A percentile compares a stretch with the other conserved stretches of the same genome.
These are phyloP conservation scores for Groenewaldozyma salmanticensis DNA, from an alignment of 805 yeast genomes.

Conservation along the genomic window DNA sequence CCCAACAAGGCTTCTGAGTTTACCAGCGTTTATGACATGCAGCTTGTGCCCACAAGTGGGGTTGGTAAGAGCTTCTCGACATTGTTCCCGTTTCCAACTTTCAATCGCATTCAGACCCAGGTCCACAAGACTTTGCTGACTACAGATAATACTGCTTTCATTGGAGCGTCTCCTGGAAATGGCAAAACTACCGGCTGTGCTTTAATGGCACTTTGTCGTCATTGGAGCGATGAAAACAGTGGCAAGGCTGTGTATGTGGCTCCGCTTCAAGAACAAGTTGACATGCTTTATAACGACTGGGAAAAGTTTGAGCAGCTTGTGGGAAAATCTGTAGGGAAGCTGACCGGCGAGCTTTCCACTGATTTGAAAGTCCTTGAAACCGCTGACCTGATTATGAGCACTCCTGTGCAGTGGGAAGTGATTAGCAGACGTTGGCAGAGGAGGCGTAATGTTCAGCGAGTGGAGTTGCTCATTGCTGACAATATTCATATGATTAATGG, in stretches of 20 bases:
- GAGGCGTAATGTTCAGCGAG: constrained; percentile 52
- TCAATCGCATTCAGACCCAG: constrained; percentile 71
- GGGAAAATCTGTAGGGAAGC: constrained; percentile 46
- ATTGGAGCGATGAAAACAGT: constrained; percentile 53
- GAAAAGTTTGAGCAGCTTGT: constrained; percentile 28
- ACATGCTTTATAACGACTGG: constrained; percentile 45
- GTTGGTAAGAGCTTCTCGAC: constrained; percentile 40
- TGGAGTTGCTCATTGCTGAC: constrained; percentile 64
- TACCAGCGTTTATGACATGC: constrained; percentile 46
- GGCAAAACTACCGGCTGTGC: constrained; percentile 61
- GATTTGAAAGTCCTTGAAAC: constrained; percentile 49
- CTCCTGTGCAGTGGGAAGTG: constrained; percentile 69
- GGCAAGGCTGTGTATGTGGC: constrained; percentile 68
- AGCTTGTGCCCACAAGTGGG: constrained; percentile 40
- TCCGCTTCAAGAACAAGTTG: constrained; percentile 51
- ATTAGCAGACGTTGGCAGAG: constrained; percentile 78
- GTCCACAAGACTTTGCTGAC: constrained; percentile 51
- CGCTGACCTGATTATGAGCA: constrained; percentile 61
- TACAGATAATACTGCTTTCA: constrained; percentile 47
- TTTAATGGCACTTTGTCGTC: constrained; percentile 60
- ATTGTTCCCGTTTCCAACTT: constrained; percentile 40
- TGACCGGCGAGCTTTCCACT: constrained; percentile 40
- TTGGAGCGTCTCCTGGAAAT: constrained; percentile 67
- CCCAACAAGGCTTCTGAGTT: constrained; percentile 61
- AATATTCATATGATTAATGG: constrained; percentile 65